phyloP scores from a whole-genome alignment of 2,329 filamentous ascomycete genomes.

The Talaromyces amestolkiae region DNA sequence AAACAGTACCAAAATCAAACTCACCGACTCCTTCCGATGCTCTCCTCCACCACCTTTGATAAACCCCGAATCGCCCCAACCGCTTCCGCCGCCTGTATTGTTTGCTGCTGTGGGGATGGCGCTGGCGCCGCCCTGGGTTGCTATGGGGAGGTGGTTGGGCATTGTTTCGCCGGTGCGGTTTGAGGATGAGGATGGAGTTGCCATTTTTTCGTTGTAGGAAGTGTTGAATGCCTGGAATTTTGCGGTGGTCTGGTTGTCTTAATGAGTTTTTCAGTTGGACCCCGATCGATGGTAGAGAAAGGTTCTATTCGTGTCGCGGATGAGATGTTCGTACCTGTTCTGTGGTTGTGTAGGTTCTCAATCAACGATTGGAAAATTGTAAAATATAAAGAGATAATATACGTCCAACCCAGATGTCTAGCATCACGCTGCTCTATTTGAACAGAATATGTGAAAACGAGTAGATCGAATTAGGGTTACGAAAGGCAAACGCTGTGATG shows the following conservation, averaged over 20 bases:
- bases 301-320: too few relatives aligned
- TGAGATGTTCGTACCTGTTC: too few relatives aligned
- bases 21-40: slow-evolving; percentile 2
- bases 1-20: neutral
- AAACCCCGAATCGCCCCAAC: slow-evolving; percentile 16
- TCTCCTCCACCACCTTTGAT: slow-evolving; percentile 18
- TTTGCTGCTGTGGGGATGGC: slow-evolving; percentile 19
- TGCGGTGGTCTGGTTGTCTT: too few relatives aligned
- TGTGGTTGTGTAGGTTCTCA: too few relatives aligned
- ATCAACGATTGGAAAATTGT: too few relatives aligned
- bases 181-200: slow-evolving; percentile 12
- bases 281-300: too few relatives aligned
- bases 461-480: neutral
- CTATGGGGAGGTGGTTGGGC: slow-evolving; percentile 11
- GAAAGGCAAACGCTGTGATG: neutral
- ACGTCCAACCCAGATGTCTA: too few relatives aligned
- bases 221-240: too few relatives aligned
- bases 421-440: too few relatives aligned
- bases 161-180: neutral
- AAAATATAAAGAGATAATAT: too few relatives aligned
- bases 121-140: slow-evolving; percentile 19
- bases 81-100: slow-evolving; percentile 19
- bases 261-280: too few relatives aligned
- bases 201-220: neutral
- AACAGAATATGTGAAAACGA: too few relatives aligned